Percentiles rank a stretch among this genome's conserved stretches.
Conservation (phyloP, 441 rosid species). For the Populus hybrid region DNA sequence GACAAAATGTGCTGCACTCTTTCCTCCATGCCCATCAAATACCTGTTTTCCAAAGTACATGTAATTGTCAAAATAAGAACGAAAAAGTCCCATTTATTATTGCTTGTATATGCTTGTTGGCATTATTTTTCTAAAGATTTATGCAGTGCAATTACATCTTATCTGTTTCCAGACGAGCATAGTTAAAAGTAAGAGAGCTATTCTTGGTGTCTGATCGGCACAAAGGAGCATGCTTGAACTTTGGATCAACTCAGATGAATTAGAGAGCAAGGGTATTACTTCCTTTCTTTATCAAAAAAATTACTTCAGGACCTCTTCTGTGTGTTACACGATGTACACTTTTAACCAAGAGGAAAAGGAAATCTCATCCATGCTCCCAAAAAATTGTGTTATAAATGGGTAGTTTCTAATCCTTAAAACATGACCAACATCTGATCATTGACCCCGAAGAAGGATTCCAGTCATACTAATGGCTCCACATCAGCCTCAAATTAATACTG, state of each 20-base stretch:
- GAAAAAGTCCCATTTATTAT: neutral
- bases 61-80: neutral
- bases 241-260: no score
- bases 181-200: neutral
- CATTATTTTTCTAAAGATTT: neutral
- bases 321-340: no score
- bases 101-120: neutral
- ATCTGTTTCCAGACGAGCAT: neutral
- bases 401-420: neutral
- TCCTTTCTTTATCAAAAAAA: no score
- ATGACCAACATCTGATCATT: neutral
- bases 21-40: constrained; percentile 72
- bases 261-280: no score
- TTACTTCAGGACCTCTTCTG: no score
- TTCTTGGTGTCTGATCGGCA: neutral
- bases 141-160: neutral
- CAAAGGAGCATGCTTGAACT: no score
- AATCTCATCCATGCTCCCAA: neutral
- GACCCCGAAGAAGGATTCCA: neutral
- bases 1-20: constrained; percentile 59
- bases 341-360: neutral
- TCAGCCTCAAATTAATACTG: neutral
- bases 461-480: neutral
- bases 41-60: constrained; percentile 40
- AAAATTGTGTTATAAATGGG: neutral